Evolutionary conservation across 2,329 filamentous ascomycete genomes (phyloP).

Genomic region (Rhinocladiella mackenziei): DNA sequence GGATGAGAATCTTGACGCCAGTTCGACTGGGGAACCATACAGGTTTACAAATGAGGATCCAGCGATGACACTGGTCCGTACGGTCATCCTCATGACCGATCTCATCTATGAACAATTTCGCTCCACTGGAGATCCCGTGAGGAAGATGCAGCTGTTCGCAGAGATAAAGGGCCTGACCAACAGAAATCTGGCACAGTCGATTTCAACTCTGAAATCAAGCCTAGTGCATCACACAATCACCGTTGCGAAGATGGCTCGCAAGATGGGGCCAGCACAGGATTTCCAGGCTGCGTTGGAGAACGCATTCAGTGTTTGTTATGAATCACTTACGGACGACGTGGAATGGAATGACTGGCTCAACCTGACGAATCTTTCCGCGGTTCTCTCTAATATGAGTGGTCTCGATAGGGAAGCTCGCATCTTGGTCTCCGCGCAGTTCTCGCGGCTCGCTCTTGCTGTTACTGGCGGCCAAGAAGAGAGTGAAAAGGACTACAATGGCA

Average conservation of each 20-base stretch:
- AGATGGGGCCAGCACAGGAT: constrained; percentile 3
- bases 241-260: constrained; percentile 1
- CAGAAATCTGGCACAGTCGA: background rate
- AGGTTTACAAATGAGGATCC: constrained; percentile 6
- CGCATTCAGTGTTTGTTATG: constrained; percentile 1
- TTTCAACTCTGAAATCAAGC: constrained; percentile 5
- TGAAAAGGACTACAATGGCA: background rate
- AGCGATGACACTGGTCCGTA: background rate
- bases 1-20: constrained; percentile 4
- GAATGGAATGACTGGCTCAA: constrained; percentile 6
- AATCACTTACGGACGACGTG: constrained; percentile 2
- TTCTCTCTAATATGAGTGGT: background rate
- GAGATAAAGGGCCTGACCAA: constrained; percentile 8
- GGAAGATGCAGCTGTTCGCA: constrained; percentile 1
- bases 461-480: background rate
- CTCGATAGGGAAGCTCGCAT: constrained; percentile 6
- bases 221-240: constrained; percentile 1
- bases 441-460: constrained; percentile 1
- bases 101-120: constrained; percentile 7
- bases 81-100: constrained; percentile 2
- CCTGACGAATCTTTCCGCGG: background rate
- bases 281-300: constrained; percentile 1
- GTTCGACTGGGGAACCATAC: background rate
- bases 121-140: background rate
- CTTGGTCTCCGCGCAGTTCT: constrained; percentile 3